Conservation (phyloP, 2,329 filamentous ascomycete genomes). For the Aureobasidium uvarum region DNA sequence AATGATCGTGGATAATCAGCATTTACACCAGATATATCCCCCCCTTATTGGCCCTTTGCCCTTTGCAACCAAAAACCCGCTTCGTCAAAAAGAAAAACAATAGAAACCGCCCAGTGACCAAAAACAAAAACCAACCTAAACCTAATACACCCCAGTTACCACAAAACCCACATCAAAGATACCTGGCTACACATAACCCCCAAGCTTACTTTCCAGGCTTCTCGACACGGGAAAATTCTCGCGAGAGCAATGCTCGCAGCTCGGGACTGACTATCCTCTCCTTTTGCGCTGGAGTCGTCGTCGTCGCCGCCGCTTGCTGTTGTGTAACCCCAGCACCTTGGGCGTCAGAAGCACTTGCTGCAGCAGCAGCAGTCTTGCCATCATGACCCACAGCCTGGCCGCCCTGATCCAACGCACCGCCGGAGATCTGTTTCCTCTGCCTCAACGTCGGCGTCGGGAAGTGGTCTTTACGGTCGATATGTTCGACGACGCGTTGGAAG, state of each 20-base stretch:
- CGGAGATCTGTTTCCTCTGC: conserved; percentile 46
- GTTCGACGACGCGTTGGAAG: conserved; percentile 85
- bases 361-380: conserved; percentile 1
- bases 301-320: conserved; percentile 10
- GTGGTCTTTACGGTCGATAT: conserved; percentile 85
- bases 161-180: too few species aligned
- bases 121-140: too few species aligned
- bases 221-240: conserved; percentile 56
- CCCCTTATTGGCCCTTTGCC: too few species aligned
- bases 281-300: conserved; percentile 33
- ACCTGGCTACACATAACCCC: too few species aligned
- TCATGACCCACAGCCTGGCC: background rate
- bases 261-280: conserved; percentile 62
- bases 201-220: conserved; percentile 34
- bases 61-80: too few species aligned
- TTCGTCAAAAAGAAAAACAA: too few species aligned
- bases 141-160: too few species aligned
- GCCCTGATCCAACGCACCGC: conserved; percentile 26
- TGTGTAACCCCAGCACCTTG: background rate
- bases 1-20: too few species aligned
- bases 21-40: too few species aligned
- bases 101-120: too few species aligned
- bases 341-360: conserved; percentile 19
- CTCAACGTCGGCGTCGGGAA: conserved; percentile 61
- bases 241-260: conserved; percentile 59